A percentile compares a stretch with the other conserved stretches of the same genome.
Conservation (phyloP, 805 yeast species). For the Henningerozyma blattae region DNA sequence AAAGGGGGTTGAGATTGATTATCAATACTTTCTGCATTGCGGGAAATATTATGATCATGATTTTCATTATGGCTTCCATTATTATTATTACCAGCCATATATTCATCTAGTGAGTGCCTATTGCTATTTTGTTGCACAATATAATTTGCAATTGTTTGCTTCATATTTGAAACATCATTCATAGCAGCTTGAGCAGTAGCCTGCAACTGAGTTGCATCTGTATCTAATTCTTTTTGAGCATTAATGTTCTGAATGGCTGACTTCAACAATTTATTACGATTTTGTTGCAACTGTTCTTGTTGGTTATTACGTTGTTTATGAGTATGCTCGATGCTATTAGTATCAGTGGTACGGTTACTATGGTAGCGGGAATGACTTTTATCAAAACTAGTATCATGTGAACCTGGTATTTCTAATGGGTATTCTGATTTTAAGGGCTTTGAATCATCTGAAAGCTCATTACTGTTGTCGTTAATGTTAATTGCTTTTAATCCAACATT, state of each 20-base stretch:
- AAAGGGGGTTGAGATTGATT: no score
- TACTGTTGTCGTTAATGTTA: no score
- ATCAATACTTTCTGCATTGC: background rate
- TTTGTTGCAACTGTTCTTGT: background rate
- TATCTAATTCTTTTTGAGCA: no score
- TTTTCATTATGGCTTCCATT: background rate
- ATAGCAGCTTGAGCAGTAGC: conserved; percentile 21
- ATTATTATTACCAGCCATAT: conserved; percentile 2
- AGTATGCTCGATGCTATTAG: no score
- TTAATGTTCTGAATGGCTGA: background rate
- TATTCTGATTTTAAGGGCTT: no score
- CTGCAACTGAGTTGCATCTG: conserved; percentile 2
- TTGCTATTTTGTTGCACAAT: background rate
- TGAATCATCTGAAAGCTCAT: background rate
- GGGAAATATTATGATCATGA: background rate
- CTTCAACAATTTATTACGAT: background rate
- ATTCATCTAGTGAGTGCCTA: conserved; percentile 2
- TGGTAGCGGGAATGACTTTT: no score
- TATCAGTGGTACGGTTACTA: background rate
- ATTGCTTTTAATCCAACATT: no score
- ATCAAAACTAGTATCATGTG: no score
- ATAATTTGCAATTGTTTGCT: conserved; percentile 8
- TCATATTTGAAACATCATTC: conserved; percentile 11
- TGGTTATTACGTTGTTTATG: background rate
- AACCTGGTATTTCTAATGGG: no score